Percentiles rank a stretch among this genome's conserved stretches.
Conservation (phyloP, 2,329 filamentous ascomycete genomes). For the Cryphonectria carpinicola region DNA sequence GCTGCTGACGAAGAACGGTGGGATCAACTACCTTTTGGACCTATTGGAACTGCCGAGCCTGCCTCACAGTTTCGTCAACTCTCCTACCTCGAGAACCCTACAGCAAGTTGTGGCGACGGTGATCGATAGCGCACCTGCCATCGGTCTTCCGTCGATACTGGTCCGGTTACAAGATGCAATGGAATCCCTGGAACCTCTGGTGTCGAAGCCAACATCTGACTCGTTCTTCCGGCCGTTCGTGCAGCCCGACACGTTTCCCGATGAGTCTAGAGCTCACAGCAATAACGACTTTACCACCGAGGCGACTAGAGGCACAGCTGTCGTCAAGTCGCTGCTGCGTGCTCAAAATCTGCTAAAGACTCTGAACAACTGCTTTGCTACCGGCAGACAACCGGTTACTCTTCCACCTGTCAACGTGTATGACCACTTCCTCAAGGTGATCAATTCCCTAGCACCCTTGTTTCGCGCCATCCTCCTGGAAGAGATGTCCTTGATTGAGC, state of each 20-base stretch:
- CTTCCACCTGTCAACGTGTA: constrained; percentile 81
- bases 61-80: constrained; percentile 71
- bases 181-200: constrained; percentile 68
- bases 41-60: constrained; percentile 82
- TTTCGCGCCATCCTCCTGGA: constrained; percentile 84
- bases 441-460: constrained; percentile 76
- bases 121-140: constrained; percentile 77
- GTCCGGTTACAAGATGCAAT: constrained; percentile 73
- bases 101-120: constrained; percentile 76
- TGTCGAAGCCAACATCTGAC: constrained; percentile 52
- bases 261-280: constrained; percentile 36
- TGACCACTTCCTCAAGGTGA: constrained; percentile 78
- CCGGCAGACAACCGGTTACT: constrained; percentile 65
- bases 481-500: constrained; percentile 73
- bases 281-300: constrained; percentile 45
- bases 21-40: constrained; percentile 82
- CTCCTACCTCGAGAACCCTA: constrained; percentile 69
- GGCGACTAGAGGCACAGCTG: constrained; percentile 69
- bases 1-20: constrained; percentile 77
- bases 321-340: constrained; percentile 78
- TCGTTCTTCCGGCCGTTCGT: constrained; percentile 77
- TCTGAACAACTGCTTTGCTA: constrained; percentile 74
- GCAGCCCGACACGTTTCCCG: constrained; percentile 43
- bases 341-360: constrained; percentile 77
- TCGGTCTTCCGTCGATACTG: constrained; percentile 81